Conservation (phyloP, 2,329 filamentous ascomycete genomes). For the Orbilia blumenaviensis region DNA sequence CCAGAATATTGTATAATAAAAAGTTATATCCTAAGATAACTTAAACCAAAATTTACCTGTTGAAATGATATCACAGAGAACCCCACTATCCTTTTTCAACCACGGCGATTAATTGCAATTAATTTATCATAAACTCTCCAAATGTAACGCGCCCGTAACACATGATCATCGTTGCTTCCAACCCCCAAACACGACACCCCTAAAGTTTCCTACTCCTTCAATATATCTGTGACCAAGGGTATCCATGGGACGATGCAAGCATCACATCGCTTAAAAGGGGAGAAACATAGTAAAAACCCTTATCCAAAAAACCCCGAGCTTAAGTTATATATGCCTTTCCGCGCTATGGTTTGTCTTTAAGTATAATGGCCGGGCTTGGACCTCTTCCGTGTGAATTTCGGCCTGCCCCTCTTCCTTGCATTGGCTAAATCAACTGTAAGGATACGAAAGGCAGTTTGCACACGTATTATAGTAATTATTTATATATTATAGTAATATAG, state of each 20-base stretch:
- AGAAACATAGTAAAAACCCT: not conserved
- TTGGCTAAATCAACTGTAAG: conserved; percentile 2
- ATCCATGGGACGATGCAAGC: conserved; percentile 22
- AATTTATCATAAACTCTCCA: not conserved
- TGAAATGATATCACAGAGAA: not conserved
- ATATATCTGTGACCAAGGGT: conserved; percentile 31
- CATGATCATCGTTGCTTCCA: not conserved
- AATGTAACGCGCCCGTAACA: not conserved
- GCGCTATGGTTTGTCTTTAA: no score
- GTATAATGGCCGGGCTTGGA: no score
- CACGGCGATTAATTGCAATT: no score
- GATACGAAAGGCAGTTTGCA: not conserved
- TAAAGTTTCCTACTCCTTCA: not conserved
- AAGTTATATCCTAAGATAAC: not conserved
- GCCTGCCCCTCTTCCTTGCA: not conserved
- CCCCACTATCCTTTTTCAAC: not conserved
- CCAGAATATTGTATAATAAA: conserved; percentile 4
- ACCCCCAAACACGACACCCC: no score
- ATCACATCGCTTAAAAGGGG: not conserved
- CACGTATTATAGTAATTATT: not conserved
- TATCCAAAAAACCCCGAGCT: conserved; percentile 16
- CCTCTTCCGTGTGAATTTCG: not conserved
- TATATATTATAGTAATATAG: not conserved
- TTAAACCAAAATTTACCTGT: not conserved
- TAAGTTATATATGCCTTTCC: not conserved